Conservation (phyloP, 805 yeast genomes). For the Maudiozyma bulderi region DNA sequence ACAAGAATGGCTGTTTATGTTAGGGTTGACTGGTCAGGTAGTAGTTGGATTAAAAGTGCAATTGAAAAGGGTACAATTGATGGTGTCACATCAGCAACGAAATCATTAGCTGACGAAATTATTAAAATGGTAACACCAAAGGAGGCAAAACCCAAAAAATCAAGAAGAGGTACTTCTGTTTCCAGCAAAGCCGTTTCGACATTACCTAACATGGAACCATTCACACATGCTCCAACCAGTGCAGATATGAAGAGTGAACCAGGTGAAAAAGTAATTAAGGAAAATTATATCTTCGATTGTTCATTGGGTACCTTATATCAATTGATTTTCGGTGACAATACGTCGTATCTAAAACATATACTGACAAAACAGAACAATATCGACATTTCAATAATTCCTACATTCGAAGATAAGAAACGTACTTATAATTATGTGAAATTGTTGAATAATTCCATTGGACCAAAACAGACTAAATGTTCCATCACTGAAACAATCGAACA, state of each 20-base stretch:
- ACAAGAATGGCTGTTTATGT: constrained; percentile 48
- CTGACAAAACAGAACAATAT: constrained; percentile 52
- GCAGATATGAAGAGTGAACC: constrained; percentile 35
- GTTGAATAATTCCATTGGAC: constrained; percentile 54
- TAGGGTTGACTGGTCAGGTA: constrained; percentile 59
- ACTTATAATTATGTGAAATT: constrained; percentile 50
- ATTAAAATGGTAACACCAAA: constrained; percentile 24
- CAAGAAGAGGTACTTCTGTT: constrained; percentile 2
- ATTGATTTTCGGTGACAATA: constrained; percentile 54
- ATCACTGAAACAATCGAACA: constrained; percentile 48
- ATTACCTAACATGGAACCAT: constrained; percentile 30
- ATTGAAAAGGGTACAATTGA: constrained; percentile 66
- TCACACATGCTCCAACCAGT: constrained; percentile 37
- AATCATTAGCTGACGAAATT: constrained; percentile 38
- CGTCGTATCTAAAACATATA: constrained; percentile 37
- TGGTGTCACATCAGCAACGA: constrained; percentile 57
- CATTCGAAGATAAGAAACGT: constrained; percentile 34
- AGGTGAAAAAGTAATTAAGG: constrained; percentile 42
- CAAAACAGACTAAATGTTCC: constrained; percentile 58
- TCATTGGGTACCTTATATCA: constrained; percentile 58
- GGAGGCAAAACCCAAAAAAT: constrained; percentile 8
- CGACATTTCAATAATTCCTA: constrained; percentile 44
- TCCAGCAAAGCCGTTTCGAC: constrained; percentile 8
- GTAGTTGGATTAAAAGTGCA: constrained; percentile 69
- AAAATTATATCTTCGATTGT: constrained; percentile 43